Evolutionary conservation across 2,329 filamentous ascomycete species (phyloP).

Genomic region (Amphichorda felina): DNA sequence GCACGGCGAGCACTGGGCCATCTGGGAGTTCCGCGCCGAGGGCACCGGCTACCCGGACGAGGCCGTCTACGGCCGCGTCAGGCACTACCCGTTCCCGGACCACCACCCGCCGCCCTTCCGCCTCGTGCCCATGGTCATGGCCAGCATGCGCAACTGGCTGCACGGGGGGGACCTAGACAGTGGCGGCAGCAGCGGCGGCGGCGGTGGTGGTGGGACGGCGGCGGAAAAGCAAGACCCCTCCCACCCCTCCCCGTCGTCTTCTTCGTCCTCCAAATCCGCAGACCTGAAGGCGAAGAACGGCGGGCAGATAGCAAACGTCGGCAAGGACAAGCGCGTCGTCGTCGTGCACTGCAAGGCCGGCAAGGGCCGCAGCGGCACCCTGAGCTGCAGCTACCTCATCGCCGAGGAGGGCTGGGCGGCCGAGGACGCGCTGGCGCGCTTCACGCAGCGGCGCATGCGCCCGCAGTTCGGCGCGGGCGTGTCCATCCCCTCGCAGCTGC

Average conservation of each 20-base stretch:
- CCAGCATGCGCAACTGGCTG: slow-evolving; percentile 85
- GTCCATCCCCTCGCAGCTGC: slow-evolving; percentile 82
- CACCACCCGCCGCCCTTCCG: slow-evolving; percentile 93
- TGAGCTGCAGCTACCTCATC: slow-evolving; percentile 82
- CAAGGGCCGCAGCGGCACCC: slow-evolving; percentile 84
- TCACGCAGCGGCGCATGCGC: slow-evolving; percentile 78
- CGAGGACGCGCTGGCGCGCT: slow-evolving; percentile 39
- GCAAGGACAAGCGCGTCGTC: slow-evolving; percentile 47
- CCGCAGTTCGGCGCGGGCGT: slow-evolving; percentile 81
- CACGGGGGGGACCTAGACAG: slow-evolving; percentile 30
- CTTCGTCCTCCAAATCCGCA: background rate
- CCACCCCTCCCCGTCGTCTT: background rate
- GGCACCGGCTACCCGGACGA: slow-evolving; percentile 91
- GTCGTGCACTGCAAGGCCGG: slow-evolving; percentile 97
- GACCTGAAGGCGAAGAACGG: slow-evolving; percentile 6
- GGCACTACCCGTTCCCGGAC: slow-evolving; percentile 93
- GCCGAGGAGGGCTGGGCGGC: slow-evolving; percentile 59
- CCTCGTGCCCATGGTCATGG: slow-evolving; percentile 79
- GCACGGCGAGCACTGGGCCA: slow-evolving; percentile 77
- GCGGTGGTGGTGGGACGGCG: too few relatives aligned
- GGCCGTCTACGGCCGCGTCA: slow-evolving; percentile 73
- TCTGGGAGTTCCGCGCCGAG: slow-evolving; percentile 97
- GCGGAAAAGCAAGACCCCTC: too few relatives aligned
- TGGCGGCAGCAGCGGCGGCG: background rate
- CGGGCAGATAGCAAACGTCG: slow-evolving; percentile 13